phyloP scores from a whole-genome alignment of 345 rosid species.

The Noccaea caerulescens region DNA sequence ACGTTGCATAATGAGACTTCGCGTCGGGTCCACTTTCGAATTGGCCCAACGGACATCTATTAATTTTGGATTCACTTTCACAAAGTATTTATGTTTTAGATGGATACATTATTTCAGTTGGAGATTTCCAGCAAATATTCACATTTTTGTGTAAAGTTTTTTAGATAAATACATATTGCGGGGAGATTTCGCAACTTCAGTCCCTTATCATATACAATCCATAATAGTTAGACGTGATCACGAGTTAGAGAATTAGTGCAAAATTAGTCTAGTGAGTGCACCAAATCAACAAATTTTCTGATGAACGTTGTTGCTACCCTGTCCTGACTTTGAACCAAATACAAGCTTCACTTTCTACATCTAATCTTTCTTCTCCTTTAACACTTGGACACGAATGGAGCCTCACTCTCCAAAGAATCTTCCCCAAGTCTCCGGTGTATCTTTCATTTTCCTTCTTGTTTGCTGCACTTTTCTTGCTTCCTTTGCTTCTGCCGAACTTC shows the following conservation, averaged over 20 bases:
- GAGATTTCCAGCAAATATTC: no score
- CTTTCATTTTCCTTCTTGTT: constrained; percentile 30
- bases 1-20: constrained; percentile 1
- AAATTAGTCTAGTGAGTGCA: constrained; percentile 44
- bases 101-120: no score
- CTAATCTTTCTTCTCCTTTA: no score
- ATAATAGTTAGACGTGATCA: no score
- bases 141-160: no score
- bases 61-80: no score
- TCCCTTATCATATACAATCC: no score
- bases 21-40: no score
- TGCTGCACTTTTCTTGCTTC: constrained; percentile 37
- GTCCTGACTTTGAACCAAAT: constrained; percentile 40
- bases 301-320: background rate
- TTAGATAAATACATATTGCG: no score
- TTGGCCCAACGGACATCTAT: no score
- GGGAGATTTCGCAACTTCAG: no score
- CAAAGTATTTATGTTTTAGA: no score
- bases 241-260: constrained; percentile 24
- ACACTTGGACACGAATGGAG: constrained; percentile 36
- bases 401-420: background rate
- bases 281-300: constrained; percentile 42
- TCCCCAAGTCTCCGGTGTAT: constrained; percentile 6
- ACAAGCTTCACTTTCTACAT: background rate
- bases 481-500: constrained; percentile 43